These are phyloP conservation scores for Myochromella boudieri DNA, from an alignment of 768 basidiomycete genomes.

Conservation along the genomic window DNA sequence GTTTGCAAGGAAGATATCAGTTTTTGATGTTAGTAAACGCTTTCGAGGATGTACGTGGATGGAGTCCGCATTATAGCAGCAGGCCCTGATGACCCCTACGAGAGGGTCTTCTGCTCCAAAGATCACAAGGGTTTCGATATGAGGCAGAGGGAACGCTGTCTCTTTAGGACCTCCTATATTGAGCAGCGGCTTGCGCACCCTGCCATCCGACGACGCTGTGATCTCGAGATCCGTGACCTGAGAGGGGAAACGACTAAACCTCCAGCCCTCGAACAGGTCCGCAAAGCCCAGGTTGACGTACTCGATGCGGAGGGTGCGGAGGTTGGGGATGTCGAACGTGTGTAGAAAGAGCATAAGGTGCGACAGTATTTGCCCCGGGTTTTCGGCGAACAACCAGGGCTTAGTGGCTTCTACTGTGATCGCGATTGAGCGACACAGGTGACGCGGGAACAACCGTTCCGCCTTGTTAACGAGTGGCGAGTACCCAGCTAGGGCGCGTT, in stretches of 20 bases:
- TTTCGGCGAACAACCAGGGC: not conserved
- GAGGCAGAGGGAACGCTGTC: no score
- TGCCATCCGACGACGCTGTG: constrained; percentile 7
- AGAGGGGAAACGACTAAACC: constrained; percentile 20
- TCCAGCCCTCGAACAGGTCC: constrained; percentile 21
- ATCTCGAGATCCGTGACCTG: constrained; percentile 21
- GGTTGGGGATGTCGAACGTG: constrained; percentile 17
- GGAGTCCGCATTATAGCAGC: constrained; percentile 9
- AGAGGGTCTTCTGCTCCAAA: constrained; percentile 12
- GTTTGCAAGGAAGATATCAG: no score
- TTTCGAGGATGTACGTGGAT: no score
- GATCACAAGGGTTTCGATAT: not conserved
- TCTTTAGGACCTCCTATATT: no score
- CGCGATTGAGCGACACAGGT: constrained; percentile 10
- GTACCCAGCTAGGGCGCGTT: constrained; percentile 10
- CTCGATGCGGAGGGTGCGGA: constrained; percentile 19
- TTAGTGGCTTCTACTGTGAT: constrained; percentile 9
- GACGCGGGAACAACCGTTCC: constrained; percentile 3
- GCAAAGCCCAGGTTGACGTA: constrained; percentile 20
- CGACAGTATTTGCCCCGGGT: constrained; percentile 9
- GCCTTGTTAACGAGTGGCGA: not conserved
- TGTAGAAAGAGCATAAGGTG: constrained; percentile 20
- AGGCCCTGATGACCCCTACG: constrained; percentile 3
- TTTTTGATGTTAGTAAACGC: no score
- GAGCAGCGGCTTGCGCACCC: not conserved